These are phyloP conservation scores for Eleusine coracana DNA, from an alignment of 176 grass and related monocot species.

Conservation along the genomic window DNA sequence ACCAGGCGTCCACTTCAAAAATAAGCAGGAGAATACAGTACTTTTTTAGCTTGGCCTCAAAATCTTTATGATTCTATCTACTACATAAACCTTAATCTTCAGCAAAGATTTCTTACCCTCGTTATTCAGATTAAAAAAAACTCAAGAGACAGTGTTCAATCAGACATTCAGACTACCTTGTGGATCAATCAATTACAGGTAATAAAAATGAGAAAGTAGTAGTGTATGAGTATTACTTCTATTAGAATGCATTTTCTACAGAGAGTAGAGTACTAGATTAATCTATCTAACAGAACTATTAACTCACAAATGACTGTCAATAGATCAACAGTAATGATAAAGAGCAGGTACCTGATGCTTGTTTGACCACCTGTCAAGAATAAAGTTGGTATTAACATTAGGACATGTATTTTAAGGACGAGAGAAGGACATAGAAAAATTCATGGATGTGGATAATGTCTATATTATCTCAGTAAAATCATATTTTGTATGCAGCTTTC, in stretches of 20 bases:
- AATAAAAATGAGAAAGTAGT: neutral
- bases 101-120: constrained; percentile 4
- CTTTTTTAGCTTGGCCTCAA: neutral
- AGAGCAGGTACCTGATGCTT: constrained; percentile 87
- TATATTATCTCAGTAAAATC: constrained; percentile 1
- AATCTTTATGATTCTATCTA: constrained; percentile 14
- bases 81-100: neutral
- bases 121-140: constrained; percentile 19
- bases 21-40: neutral
- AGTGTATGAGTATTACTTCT: neutral
- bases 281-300: neutral
- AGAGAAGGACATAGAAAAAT: neutral
- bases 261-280: neutral
- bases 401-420: constrained; percentile 7
- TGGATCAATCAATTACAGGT: constrained; percentile 16
- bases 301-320: neutral
- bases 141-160: neutral
- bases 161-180: neutral
- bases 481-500: neutral
- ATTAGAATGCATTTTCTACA: neutral
- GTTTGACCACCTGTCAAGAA: constrained; percentile 94
- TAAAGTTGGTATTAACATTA: constrained; percentile 47
- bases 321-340: neutral
- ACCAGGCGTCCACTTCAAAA: constrained; percentile 2
- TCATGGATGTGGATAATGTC: neutral